Percentiles rank a stretch among this genome's conserved stretches.
These are phyloP conservation scores for Brettanomyces anomalus DNA, from an alignment of 805 yeast species.

Conservation along the genomic window DNA sequence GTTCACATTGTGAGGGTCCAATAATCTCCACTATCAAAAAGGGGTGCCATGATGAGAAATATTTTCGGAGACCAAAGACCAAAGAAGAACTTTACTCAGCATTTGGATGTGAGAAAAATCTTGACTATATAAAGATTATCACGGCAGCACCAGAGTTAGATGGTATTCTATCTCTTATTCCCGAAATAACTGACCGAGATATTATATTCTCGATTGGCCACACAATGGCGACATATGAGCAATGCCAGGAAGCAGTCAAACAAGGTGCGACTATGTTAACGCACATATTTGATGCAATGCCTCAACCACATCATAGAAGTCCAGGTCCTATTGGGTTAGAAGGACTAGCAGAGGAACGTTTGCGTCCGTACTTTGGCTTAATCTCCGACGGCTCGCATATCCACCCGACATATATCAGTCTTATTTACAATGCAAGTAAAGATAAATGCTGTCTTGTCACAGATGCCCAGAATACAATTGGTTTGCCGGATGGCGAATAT, in stretches of 20 bases:
- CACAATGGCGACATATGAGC: conserved; percentile 29
- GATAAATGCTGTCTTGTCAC: conserved; percentile 48
- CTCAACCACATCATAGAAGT: conserved; percentile 48
- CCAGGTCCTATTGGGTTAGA: conserved; percentile 46
- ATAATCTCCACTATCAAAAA: conserved; percentile 39
- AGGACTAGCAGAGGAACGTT: conserved; percentile 12
- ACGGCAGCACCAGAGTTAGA: conserved; percentile 46
- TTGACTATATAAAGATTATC: conserved; percentile 25
- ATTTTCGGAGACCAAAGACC: conserved; percentile 29
- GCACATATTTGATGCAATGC: conserved; percentile 57
- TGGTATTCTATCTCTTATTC: conserved; percentile 35
- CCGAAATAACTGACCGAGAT: conserved; percentile 20
- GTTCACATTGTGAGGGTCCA: conserved; percentile 57
- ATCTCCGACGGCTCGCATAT: conserved; percentile 55
- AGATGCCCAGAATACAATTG: conserved; percentile 51
- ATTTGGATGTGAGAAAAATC: conserved; percentile 31
- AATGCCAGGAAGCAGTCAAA: conserved; percentile 32
- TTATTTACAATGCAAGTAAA: conserved; percentile 43
- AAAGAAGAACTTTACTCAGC: conserved; percentile 26
- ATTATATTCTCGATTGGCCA: conserved; percentile 40
- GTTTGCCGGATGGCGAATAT: conserved; percentile 48
- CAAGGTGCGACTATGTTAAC: conserved; percentile 54
- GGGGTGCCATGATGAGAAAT: conserved; percentile 42
- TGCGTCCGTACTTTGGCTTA: conserved; percentile 40
- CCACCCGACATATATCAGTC: conserved; percentile 40